Evolutionary conservation across 2,329 filamentous ascomycete genomes (phyloP), one percentile per base, ranked within the genome.

Genomic region (Fusarium sp.): DNA sequence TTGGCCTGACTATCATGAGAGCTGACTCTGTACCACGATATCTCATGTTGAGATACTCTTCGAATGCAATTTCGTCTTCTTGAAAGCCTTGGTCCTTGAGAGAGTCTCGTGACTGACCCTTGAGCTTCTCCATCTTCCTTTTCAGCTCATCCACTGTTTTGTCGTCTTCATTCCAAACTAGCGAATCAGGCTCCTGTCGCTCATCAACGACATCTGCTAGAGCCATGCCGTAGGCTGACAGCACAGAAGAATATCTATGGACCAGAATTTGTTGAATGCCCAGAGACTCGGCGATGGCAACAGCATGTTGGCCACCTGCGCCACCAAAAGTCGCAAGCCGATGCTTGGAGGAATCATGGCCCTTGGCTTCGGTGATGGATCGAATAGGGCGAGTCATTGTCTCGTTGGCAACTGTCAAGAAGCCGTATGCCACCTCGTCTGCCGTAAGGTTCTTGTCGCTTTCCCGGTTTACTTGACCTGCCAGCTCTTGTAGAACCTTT

Each of bases 181-280:
- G 79, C 3, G 87, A 87, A 33, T 88, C 84, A 5, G 91, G 90
- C 71, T 93, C 91, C 71, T 97, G 93, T 27, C 89, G 84, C 76
- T 97, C 93, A 63, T 97, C 92, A 0, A 97, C 93, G 0, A 97
- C 93, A 70, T 97, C 93, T 10, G 93, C 93, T 5, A 97, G 78
- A 0, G 93, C 92, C 91, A 97, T 96, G 9, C 93, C 93, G 66
- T 96, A 96, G 0, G 93, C 93, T 1, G 92, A 96, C 1, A 97
- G 81, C 1, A 97, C 91, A 0, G 92, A 96, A 0, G 92, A 96
- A 73, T 96, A 96, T 48, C 90, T 82, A 73, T 96, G 93, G 3
- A 97, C 83, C 9, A 97, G 81, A 31, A 96, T 95, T 72, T 96
- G 92, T 21, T 84, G 86, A 63, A 97, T 93, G 0, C 92, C 92